Evolutionary conservation across 1,139 yeast genomes (phyloP).

Genomic region (Saccharomycopsis hybrid): DNA sequence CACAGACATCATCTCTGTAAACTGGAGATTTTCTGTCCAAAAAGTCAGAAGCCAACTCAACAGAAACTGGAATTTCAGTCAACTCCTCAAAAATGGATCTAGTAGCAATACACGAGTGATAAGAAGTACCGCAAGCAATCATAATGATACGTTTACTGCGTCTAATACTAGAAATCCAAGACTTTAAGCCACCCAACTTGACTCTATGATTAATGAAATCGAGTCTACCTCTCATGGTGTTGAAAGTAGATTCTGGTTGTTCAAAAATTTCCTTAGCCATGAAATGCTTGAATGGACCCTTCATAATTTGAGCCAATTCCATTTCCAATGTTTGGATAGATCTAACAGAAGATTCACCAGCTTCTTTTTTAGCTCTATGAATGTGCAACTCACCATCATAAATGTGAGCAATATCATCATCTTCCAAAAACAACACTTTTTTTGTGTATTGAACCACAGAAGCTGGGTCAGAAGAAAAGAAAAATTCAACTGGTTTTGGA

Average conservation of each 20-base stretch:
- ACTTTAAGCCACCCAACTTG: slow-evolving; percentile 84
- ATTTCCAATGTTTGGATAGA: slow-evolving; percentile 94
- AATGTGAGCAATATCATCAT: slow-evolving; percentile 97
- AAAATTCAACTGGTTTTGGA: slow-evolving; percentile 94
- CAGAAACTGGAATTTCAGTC: slow-evolving; percentile 92
- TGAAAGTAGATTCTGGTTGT: slow-evolving; percentile 96
- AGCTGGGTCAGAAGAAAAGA: slow-evolving; percentile 94
- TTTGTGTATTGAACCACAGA: slow-evolving; percentile 97
- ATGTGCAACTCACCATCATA: slow-evolving; percentile 98
- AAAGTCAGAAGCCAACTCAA: slow-evolving; percentile 96
- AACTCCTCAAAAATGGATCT: slow-evolving; percentile 94
- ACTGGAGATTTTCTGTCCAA: slow-evolving; percentile 93
- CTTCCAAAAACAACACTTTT: slow-evolving; percentile 93
- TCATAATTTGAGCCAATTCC: slow-evolving; percentile 97
- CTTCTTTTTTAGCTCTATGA: slow-evolving; percentile 89
- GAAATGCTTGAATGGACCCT: slow-evolving; percentile 91
- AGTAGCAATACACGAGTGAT: slow-evolving; percentile 96
- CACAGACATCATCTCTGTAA: slow-evolving; percentile 95
- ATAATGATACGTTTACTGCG: slow-evolving; percentile 92
- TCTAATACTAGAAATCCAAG: slow-evolving; percentile 82
- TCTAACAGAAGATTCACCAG: slow-evolving; percentile 88
- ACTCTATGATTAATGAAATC: slow-evolving; percentile 78
- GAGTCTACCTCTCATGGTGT: slow-evolving; percentile 99
- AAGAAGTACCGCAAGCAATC: slow-evolving; percentile 99
- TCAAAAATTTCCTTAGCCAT: slow-evolving; percentile 99